A percentile compares a stretch with the other conserved stretches of the same genome.
Conservation (phyloP, 2,329 filamentous ascomycete genomes). For the Mycosphaerella sp. region DNA sequence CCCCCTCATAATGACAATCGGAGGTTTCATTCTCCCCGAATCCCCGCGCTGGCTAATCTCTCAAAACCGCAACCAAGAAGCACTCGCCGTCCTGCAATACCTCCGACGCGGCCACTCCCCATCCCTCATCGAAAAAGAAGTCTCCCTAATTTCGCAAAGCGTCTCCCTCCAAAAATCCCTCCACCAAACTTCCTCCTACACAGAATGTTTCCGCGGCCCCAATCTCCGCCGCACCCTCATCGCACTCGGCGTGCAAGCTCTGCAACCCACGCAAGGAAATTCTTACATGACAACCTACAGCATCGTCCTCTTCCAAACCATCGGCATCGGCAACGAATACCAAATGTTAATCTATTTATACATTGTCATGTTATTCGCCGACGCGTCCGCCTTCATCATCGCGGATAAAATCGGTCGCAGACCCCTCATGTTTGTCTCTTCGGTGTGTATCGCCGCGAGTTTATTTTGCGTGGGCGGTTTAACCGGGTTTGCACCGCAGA, state of each 20-base stretch:
- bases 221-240: not conserved
- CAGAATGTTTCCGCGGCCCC: not conserved
- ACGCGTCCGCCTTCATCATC: not conserved
- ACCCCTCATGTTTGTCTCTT: not conserved
- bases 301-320: not conserved
- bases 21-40: slow-evolving; percentile 11
- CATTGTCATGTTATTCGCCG: not conserved
- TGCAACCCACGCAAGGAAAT: not conserved
- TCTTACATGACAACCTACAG: not conserved
- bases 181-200: not conserved
- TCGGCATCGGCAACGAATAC: not conserved
- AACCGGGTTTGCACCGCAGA: not conserved
- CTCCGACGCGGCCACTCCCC: not conserved
- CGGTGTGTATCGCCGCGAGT: not conserved
- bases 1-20: slow-evolving; percentile 7
- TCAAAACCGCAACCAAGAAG: slow-evolving; percentile 7
- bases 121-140: not conserved
- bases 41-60: slow-evolving; percentile 11
- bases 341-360: not conserved
- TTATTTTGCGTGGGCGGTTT: not conserved
- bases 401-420: not conserved
- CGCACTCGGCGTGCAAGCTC: not conserved
- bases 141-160: not conserved
- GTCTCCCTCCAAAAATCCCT: not conserved
- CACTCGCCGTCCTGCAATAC: slow-evolving; percentile 5